Evolutionary conservation across 139 green algal genomes (phyloP), one percentile per base, ranked within the genome.

Genomic region (Chlorella ohadii): DNA sequence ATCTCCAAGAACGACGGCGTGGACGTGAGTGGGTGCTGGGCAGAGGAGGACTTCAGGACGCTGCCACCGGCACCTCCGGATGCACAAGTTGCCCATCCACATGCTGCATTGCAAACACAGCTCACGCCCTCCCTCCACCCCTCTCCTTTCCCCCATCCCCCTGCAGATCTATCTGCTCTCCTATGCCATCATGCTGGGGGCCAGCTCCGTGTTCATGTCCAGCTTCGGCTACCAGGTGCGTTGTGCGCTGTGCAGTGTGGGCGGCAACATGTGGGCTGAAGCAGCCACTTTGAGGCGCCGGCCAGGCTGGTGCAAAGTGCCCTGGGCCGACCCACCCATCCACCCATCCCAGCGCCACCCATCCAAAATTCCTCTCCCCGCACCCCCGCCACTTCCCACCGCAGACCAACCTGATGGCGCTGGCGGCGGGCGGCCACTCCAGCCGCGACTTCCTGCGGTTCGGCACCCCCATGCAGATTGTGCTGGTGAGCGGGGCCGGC

Each of bases 331-430:
- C n/a, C n/a, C n/a, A 3, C 12, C 6, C 27, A 31, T 28, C 63
- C 63, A 31, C 63, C 63, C 63, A 17, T 19, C 27, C 63, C n/a
- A n/a, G n/a, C n/a, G n/a, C n/a, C n/a, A n/a, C n/a, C n/a, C n/a
- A n/a, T 33, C 25, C 63, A 28, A 66, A 28, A 20, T 68, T 6
- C 63, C 27, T 44, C 22, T 2, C 25, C 15, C 36, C 16, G 5
- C 25, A 23, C 25, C 55, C 47, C 12, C 56, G 1, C 1, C 31
- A 0, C 16, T n/a, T 34, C 6, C 27, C 27, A 1, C 3, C 9
- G 56, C 76, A 96, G 86, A 95, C 91, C 22, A 96, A 96, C 86
- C 88, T 95, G 51, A 94, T 96, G 87, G 93, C 93, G 59, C 87
- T 88, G 73, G 90, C 87, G 22, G 86, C 92, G 0, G 92, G 92